Evolutionary conservation across 2,329 filamentous ascomycete genomes (phyloP), one percentile per base, ranked within the genome.

Genomic region (Chaetothyriales sp.): DNA sequence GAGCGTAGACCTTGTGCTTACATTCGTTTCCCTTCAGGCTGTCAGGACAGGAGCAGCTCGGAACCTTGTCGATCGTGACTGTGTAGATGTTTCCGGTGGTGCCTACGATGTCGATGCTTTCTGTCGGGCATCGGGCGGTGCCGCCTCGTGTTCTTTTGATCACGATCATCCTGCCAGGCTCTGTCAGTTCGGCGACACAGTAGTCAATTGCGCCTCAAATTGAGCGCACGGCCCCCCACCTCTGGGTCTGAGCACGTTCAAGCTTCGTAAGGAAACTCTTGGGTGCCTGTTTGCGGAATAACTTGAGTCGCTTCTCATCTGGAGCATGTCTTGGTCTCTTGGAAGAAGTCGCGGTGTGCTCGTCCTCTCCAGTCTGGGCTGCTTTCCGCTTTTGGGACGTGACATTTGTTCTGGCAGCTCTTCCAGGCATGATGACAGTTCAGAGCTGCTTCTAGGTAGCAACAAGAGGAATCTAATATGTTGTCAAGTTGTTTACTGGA

Each of bases 41-140:
- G 62, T 79, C 73, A 0, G 76, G 75, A 60, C 78, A 81, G 51
- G 69, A 69, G 63, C 78, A 81, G 5, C 57, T 65, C 0, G 78
- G 77, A 9, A 70, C 58, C 49, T 74, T 73, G 51, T 65, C 63
- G 49, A 83, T 74, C 9, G 63, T 68, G 32, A 79, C 59, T 3
- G 68, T 73, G 63, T 83, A 82, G 18, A 82, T 64, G 57, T 81
- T 81, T 15, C 79, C 79, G 0, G 77, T 81, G 4, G 73, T 71
- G 18, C 80, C 80, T 28, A 77, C 76, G 47, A 83, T 72, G 19
- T 74, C 65, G 49, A 81, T 71, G 1, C 63, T 68, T 59, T 81
- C 76, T 50, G 67, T 64, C 0, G 71, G 74, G 2, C 62, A 63
- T 7, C 71, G 65, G 1, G 70, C 66, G 10, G 57, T 53, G 4